phyloP scores from a whole-genome alignment of 1,284 basidiomycete species.

The Ganoderma boninense region DNA sequence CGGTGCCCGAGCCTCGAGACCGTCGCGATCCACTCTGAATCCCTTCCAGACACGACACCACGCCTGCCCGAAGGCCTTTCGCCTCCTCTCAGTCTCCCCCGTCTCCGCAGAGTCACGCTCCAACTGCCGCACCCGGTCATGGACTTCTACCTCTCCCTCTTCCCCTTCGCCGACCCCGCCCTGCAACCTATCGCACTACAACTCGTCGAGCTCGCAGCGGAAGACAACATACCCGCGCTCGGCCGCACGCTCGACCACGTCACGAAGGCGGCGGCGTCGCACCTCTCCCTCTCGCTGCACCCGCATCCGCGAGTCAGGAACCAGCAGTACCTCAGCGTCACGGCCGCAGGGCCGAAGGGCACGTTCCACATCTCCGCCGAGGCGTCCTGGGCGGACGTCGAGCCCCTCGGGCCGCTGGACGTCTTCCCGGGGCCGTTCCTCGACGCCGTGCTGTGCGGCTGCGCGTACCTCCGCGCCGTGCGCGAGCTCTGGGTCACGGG shows the following conservation, averaged over 20 bases:
- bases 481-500: conserved; percentile 1
- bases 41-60: not conserved
- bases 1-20: conserved; percentile 3
- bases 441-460: not conserved
- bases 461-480: not conserved
- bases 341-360: not conserved
- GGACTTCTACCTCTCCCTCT: not conserved
- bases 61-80: not conserved
- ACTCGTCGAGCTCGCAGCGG: not conserved
- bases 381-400: not conserved
- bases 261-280: not conserved
- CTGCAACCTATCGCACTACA: not conserved
- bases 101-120: not conserved
- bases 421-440: not conserved
- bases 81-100: not conserved
- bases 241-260: not conserved
- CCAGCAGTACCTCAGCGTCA: not conserved
- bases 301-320: not conserved
- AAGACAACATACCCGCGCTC: not conserved
- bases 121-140: not conserved
- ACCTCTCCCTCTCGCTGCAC: not conserved
- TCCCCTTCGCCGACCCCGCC: not conserved
- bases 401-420: not conserved
- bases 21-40: not conserved
- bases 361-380: not conserved